A percentile compares a stretch with the other conserved stretches of the same genome.
Evolutionary conservation across 179 eudicot species (phyloP).

Genomic region (Beta lomatogona): DNA sequence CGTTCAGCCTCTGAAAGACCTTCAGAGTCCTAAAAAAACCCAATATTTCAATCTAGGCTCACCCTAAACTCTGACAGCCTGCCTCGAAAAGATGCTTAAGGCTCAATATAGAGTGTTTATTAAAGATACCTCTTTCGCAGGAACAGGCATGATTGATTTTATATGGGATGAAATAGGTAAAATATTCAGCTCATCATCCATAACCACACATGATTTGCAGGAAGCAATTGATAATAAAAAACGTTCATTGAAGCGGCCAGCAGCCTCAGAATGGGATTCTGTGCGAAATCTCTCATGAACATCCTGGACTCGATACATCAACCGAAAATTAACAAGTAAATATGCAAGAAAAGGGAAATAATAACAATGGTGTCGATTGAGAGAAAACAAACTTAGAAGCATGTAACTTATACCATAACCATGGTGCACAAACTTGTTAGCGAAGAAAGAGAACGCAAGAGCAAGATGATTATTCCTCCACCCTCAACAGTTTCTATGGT

Average conservation of each 20-base stretch:
- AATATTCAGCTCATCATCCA: constrained; percentile 92
- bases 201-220: constrained; percentile 75
- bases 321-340: constrained; percentile 7
- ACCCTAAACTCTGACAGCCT: neutral
- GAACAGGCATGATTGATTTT: constrained; percentile 58
- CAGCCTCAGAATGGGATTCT: constrained; percentile 73
- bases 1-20: constrained; percentile 76
- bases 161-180: constrained; percentile 90
- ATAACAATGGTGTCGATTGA: neutral
- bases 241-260: constrained; percentile 90
- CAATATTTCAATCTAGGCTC: neutral
- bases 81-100: neutral
- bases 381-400: neutral
- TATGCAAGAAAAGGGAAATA: neutral
- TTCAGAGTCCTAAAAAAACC: constrained; percentile 56
- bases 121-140: constrained; percentile 59
- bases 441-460: constrained; percentile 76
- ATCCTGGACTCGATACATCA: constrained; percentile 51
- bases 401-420: constrained; percentile 71
- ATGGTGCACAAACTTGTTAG: constrained; percentile 84
- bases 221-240: constrained; percentile 84
- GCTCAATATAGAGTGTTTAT: neutral
- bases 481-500: constrained; percentile 97
- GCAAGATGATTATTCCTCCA: constrained; percentile 80
- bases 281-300: constrained; percentile 93